A percentile compares a stretch with the other conserved stretches of the same genome.
Evolutionary conservation across 345 rosid genomes (phyloP).

Genomic region (Cardamine chenopodiifolia): DNA sequence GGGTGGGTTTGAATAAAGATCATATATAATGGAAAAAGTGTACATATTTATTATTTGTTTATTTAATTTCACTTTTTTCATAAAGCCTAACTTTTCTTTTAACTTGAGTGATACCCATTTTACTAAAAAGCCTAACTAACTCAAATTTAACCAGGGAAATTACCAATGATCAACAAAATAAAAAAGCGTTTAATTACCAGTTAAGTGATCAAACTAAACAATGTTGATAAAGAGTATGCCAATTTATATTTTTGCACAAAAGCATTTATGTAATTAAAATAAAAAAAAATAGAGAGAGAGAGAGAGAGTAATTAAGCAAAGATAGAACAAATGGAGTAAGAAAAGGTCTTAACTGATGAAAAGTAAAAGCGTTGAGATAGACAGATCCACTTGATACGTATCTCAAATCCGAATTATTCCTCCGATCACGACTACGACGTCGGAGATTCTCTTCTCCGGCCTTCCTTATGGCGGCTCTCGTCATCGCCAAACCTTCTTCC

Average conservation of each 20-base stretch:
- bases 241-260: background rate
- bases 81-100: background rate
- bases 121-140: slow-evolving; percentile 1
- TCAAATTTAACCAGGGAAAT: background rate
- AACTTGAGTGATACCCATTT: background rate
- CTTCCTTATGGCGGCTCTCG: slow-evolving; percentile 59
- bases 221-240: background rate
- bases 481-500: slow-evolving; percentile 63
- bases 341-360: slow-evolving; percentile 64
- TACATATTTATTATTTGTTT: slow-evolving; percentile 7
- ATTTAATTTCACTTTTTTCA: background rate
- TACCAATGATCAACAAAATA: background rate
- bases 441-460: slow-evolving; percentile 47
- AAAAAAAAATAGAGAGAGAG: background rate
- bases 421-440: slow-evolving; percentile 36
- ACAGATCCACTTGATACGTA: slow-evolving; percentile 56
- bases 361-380: slow-evolving; percentile 61
- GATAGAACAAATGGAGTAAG: slow-evolving; percentile 11
- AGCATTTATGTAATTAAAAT: background rate
- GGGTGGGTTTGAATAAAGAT: background rate
- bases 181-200: no score
- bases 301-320: background rate
- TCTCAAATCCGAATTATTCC: slow-evolving; percentile 27
- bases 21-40: background rate
- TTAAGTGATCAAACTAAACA: slow-evolving; percentile 20